Conservation (phyloP, 108 stramenopile species). For the Seminavis robusta region DNA sequence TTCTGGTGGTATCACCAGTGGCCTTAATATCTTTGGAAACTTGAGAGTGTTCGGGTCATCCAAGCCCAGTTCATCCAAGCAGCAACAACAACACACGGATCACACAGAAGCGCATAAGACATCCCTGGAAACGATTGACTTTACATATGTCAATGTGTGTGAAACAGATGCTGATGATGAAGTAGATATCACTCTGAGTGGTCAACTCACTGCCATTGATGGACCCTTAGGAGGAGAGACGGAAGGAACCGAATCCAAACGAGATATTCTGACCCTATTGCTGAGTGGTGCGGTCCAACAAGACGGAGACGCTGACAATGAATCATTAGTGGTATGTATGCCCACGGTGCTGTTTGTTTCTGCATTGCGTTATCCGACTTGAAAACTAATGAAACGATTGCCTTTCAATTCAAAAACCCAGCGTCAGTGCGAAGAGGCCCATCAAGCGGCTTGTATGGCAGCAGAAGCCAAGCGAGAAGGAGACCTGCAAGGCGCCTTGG, state of each 20-base stretch:
- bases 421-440: slow-evolving; percentile 26
- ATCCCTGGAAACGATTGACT: slow-evolving; percentile 35
- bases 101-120: too few species aligned
- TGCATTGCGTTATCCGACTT: not conserved
- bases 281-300: slow-evolving; percentile 21
- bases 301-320: too few species aligned
- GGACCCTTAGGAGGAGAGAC: not conserved
- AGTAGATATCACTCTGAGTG: slow-evolving; percentile 15
- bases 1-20: too few species aligned
- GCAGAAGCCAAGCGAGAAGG: slow-evolving; percentile 20
- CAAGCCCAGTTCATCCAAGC: too few species aligned
- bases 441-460: slow-evolving; percentile 13
- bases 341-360: not conserved
- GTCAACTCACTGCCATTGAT: not conserved
- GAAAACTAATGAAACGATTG: not conserved
- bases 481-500: slow-evolving; percentile 27
- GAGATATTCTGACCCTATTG: slow-evolving; percentile 30
- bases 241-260: not conserved
- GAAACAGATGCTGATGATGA: slow-evolving; percentile 40
- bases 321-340: slow-evolving; percentile 18
- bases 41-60: too few species aligned
- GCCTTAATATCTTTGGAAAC: too few species aligned
- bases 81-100: not conserved
- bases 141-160: slow-evolving; percentile 47
- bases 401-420: too few species aligned